Evolutionary conservation across 2,329 filamentous ascomycete species (phyloP), one percentile per base, ranked within the genome.

Genomic region (Fusarium nanum): DNA sequence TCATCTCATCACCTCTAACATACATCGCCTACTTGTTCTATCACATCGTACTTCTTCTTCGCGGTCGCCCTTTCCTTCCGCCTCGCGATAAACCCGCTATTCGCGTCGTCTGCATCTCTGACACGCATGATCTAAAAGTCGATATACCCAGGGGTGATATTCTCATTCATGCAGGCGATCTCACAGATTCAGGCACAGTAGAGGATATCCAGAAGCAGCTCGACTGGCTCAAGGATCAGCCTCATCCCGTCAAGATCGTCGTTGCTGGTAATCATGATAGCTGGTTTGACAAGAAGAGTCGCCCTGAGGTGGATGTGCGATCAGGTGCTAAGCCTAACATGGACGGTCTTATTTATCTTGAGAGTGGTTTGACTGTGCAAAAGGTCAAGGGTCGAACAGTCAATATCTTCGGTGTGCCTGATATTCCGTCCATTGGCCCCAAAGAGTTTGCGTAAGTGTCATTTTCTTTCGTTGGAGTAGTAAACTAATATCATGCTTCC

Each of bases 211-310:
- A 97, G 81, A 83, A 82, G n/a, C 91, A 96, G 74, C 84, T 98
- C 45, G 88, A 97, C 82, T 98, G 93, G 93, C 84, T 98, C 14
- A 86, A 85, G 48, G 83, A 83, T 6, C 86, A 94, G 10, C 92
- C 93, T 0, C 93, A 97, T 76, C 81, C 82, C 37, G 87, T 97
- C 78, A 97, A 97, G 79, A 85, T 98, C 25, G 87, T 94, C 37
- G 89, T 98, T 32, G 89, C 89, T 32, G 95, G 95, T 2, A 98
- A 98, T 77, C 95, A 98, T 78, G 95, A 98, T 77, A 91, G 89
- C 74, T 97, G 89, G 83, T 92, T 97, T 66, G 95, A 97, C 78
- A 83, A 87, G 25, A 83, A 84, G 34, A 89, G 88, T 16, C 86
- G 92, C 6, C 79, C 78, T 18, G 80, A 84, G 12, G 83, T 86